A percentile compares a stretch with the other conserved stretches of the same genome.
These are phyloP conservation scores for Neurospora sp. DNA, from an alignment of 2,329 filamentous ascomycete genomes.

Conservation along the genomic window DNA sequence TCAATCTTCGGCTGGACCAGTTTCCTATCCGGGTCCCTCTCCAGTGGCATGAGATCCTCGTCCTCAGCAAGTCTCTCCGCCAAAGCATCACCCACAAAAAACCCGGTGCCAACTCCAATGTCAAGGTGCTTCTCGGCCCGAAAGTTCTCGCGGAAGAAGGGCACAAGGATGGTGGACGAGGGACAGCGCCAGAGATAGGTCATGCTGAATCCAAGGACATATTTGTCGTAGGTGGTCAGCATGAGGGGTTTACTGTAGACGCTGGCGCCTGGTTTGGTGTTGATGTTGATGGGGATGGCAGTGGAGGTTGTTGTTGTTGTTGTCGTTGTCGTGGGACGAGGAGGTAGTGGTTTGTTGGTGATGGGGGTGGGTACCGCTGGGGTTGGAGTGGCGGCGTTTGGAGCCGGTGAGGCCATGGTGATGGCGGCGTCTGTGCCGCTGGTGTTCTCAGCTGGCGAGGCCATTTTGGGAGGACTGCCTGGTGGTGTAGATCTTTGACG, in stretches of 20 bases:
- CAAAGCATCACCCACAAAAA: slow-evolving; percentile 15
- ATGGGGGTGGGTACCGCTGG: background rate
- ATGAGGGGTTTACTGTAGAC: background rate
- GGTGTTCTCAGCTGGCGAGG: background rate
- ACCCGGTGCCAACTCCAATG: slow-evolving; percentile 30
- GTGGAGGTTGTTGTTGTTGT: background rate
- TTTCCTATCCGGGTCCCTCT: background rate
- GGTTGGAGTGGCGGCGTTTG: background rate
- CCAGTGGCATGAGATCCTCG: background rate
- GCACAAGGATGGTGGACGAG: slow-evolving; percentile 20
- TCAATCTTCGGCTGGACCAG: slow-evolving; percentile 11
- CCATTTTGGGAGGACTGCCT: background rate
- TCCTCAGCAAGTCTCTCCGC: background rate
- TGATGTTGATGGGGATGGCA: background rate
- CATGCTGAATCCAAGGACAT: slow-evolving; percentile 26
- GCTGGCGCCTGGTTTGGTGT: background rate
- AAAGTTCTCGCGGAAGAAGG: slow-evolving; percentile 26
- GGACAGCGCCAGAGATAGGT: slow-evolving; percentile 27
- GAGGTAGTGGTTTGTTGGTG: background rate
- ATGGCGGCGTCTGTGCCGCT: background rate
- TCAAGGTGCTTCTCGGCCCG: slow-evolving; percentile 26
- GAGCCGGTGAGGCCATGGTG: background rate
- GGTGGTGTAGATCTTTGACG: background rate
- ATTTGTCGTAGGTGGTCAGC: slow-evolving; percentile 20
- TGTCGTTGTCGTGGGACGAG: background rate